Evolutionary conservation across 164 flowering plant genomes (phyloP), one percentile per base, ranked within the genome.

Genomic region (Cinnamomum micranthum): DNA sequence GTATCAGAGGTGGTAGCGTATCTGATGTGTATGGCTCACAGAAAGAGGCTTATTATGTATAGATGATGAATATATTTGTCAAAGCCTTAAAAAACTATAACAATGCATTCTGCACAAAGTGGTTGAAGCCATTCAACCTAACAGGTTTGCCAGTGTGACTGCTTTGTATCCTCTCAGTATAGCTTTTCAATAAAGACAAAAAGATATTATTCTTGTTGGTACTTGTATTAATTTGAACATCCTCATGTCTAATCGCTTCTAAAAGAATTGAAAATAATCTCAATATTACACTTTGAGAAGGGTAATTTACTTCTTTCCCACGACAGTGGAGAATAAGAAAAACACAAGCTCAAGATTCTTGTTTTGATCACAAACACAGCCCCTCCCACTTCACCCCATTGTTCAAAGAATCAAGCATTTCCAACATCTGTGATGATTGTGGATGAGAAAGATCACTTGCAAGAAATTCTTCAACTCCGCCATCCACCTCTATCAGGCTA

Each of bases 401-500:
- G 17, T 59, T 72, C 73, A 87, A 80, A 71, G 84, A 85, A 77
- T 78, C 80, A 65, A 91, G 88, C 55, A 79, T 70, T 25, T 75
- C 80, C 69, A 74, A 69, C 15, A 87, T 82, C 60, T 87, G 82
- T 63, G 23, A 35, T 17, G 79, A 80, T 67, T 74, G 81, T 33
- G 87, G 84, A 75, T 84, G 86, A 64, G 75, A 78, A 74, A 82
- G 67, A 82, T 85, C 84, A 74, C 91, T 86, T 11, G 85, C 91
- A 66, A 82, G 72, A 75, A 91, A 89, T 74, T 85, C 90, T 72
- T 83, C 76, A 63, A 87, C 85, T 14, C 71, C 77, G 4, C 90
- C 92, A 71, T 87, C 76, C 66, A 88, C 87, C 80, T 88, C 93
- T 65, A 91, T 84, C 55, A 78, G 77, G 71, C 93, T 90, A 81